Conservation (phyloP, 1,139 yeast genomes). For the Debaryomyces sp. region DNA sequence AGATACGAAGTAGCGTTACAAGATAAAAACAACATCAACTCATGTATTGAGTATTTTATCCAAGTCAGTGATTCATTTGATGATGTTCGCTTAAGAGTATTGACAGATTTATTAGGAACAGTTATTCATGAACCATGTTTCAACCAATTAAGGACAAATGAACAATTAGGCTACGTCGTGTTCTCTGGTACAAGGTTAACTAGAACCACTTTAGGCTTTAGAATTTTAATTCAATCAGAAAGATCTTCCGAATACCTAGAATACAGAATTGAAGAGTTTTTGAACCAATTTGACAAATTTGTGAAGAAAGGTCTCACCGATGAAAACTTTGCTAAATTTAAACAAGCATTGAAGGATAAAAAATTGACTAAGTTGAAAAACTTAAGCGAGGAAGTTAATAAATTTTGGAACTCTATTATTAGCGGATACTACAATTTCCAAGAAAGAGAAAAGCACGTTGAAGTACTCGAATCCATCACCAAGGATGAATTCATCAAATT, state of each 20-base stretch:
- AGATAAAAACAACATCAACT: constrained; percentile 77
- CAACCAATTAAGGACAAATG: constrained; percentile 86
- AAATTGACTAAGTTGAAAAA: constrained; percentile 76
- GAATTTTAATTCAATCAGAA: constrained; percentile 87
- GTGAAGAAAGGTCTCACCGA: constrained; percentile 48
- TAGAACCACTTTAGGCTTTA: constrained; percentile 74
- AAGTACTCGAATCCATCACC: constrained; percentile 52
- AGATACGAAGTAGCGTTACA: constrained; percentile 56
- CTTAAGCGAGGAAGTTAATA: constrained; percentile 69
- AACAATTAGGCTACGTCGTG: constrained; percentile 84
- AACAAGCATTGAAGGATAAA: constrained; percentile 65
- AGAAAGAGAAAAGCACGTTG: constrained; percentile 58
- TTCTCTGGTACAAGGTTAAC: constrained; percentile 72
- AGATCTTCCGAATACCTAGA: constrained; percentile 74
- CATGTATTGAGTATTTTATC: constrained; percentile 78
- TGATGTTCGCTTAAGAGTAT: constrained; percentile 37
- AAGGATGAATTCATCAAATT: constrained; percentile 60
- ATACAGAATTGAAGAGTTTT: constrained; percentile 71
- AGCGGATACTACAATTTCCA: constrained; percentile 80
- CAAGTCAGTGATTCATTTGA: constrained; percentile 60
- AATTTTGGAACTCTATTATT: constrained; percentile 68
- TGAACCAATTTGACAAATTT: constrained; percentile 40
- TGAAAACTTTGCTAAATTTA: constrained; percentile 69
- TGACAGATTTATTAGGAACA: constrained; percentile 69
- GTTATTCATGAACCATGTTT: constrained; percentile 86